These are phyloP conservation scores for Dioszegia hungarica DNA, from an alignment of 768 basidiomycete genomes.

Conservation along the genomic window DNA sequence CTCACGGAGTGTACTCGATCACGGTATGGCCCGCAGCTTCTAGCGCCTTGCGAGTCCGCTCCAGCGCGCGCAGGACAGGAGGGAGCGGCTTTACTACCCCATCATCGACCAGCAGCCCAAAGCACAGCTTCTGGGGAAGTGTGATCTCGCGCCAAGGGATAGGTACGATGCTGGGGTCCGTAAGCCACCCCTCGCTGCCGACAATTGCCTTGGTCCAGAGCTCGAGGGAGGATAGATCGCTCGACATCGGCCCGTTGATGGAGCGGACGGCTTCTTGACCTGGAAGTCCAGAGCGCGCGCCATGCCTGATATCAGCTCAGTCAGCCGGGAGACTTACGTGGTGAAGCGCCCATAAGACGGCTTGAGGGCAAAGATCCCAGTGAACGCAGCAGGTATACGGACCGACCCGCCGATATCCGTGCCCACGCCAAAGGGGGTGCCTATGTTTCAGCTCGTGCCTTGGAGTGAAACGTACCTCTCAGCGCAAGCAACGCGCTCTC, in stretches of 20 bases:
- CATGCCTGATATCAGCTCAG: conserved; percentile 8
- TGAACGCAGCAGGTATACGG: conserved; percentile 63
- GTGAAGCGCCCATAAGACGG: conserved; percentile 37
- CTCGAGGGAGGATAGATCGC: conserved; percentile 16
- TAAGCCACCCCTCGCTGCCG: conserved; percentile 20
- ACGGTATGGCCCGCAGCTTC: conserved; percentile 36
- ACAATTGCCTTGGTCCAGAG: conserved; percentile 30
- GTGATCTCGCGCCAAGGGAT: conserved; percentile 33
- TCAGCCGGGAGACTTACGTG: conserved; percentile 2
- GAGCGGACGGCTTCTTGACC: conserved; percentile 33
- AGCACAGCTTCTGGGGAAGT: conserved; percentile 23
- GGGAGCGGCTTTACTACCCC: conserved; percentile 31
- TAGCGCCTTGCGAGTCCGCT: conserved; percentile 18
- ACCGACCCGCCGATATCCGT: conserved; percentile 73
- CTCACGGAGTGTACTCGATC: conserved; percentile 25
- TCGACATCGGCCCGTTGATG: conserved; percentile 36
- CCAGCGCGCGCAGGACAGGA: conserved; percentile 23
- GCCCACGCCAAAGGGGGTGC: conserved; percentile 60
- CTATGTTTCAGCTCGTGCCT: not conserved
- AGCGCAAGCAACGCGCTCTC: conserved; percentile 71
- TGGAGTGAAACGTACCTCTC: conserved; percentile 50
- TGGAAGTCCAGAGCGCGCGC: conserved; percentile 22
- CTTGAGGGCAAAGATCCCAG: conserved; percentile 51
- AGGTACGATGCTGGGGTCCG: conserved; percentile 29
- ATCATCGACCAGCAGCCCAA: conserved; percentile 31